Base-by-base conservation (phyloP, 805 yeast species). In the Saccharomycopsis lassenensis region DNA sequence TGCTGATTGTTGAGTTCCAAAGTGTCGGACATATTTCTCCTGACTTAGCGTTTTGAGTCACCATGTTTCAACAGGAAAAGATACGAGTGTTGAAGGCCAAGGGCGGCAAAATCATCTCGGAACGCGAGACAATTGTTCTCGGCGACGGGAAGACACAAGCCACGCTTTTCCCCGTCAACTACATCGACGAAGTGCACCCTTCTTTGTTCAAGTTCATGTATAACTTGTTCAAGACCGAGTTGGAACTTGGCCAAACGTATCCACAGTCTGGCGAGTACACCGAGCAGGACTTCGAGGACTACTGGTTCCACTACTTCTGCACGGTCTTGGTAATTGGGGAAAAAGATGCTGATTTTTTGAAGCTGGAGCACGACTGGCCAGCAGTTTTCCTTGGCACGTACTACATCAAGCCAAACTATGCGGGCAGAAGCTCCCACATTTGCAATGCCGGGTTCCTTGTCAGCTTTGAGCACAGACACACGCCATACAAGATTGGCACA, bases 361-460 rank as follows among this genome's bases (percentile, higher is more conserved):
- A 52, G 7, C 48, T 53, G n/a, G 38, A 51, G n/a, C 46, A 45
- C 4, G 61, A 63, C 31, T 73, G 79, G 75, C 57, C 61, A 4
- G 50, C 60, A 1, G 45, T 48, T 5, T 69, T 75, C 41, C 52
- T 84, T 30, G 96, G 95, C 1, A 71, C 81, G 2, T 81, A 77
- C 52, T 82, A 78, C 54, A 63, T 86, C 48, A 85, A 82, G 51
- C 95, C 97, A 12, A 87, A 87, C 56, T 87, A 86, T 52, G 57
- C 65, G 2, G 95, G 94, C 6, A 68, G 94, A 40, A 77, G 89
- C 44, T 74, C 91, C 0, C 95, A 87, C 50, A 77, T 73, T 20
- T 84, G 95, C 50, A 87, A 87, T 53, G 95, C 77, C 0, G 95
- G 93, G 0, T 87, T 87, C 51, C 52, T 85, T 7, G 94, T 87